Conservation (phyloP, 1,284 basidiomycete genomes). For the Puccinia polysora region DNA sequence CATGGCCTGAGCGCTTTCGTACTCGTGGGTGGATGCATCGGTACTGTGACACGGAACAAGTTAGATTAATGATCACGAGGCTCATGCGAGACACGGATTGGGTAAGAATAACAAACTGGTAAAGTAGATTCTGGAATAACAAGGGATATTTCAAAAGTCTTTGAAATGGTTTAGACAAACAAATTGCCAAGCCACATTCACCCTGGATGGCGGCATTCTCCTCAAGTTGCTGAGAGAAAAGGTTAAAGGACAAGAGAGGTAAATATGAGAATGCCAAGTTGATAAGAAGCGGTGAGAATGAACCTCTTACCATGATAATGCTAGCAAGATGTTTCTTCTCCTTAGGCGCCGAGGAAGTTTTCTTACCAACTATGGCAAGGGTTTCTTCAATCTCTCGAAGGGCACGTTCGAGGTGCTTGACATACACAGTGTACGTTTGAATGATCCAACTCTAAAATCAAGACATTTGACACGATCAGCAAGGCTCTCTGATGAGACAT, state of each 20-base stretch:
- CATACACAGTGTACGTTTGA: slow-evolving; percentile 82
- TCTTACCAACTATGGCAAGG: slow-evolving; percentile 60
- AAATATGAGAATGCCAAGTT: not conserved
- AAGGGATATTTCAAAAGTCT: slow-evolving; percentile 93
- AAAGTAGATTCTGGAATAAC: slow-evolving; percentile 82
- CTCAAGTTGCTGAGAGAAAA: slow-evolving; percentile 59
- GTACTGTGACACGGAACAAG: slow-evolving; percentile 56
- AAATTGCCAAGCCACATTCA: slow-evolving; percentile 87
- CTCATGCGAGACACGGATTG: not conserved
- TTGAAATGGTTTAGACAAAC: slow-evolving; percentile 83
- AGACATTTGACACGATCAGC: too few relatives aligned
- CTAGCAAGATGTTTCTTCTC: slow-evolving; percentile 27
- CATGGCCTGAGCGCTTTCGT: slow-evolving; percentile 91
- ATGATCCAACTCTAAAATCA: slow-evolving; percentile 74
- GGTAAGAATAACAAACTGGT: slow-evolving; percentile 27
- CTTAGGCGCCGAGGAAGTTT: slow-evolving; percentile 16
- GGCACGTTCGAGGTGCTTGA: slow-evolving; percentile 82
- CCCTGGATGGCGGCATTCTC: slow-evolving; percentile 73
- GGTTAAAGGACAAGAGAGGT: not conserved
- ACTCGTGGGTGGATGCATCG: slow-evolving; percentile 93
- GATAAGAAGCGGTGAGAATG: not conserved
- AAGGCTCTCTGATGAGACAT: not conserved
- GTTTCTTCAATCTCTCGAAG: slow-evolving; percentile 78
- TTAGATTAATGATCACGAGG: not conserved
- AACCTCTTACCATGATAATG: slow-evolving; percentile 39